Evolutionary conservation across 2,329 filamentous ascomycete species (phyloP).

Genomic region (Metarhizium robertsii): DNA sequence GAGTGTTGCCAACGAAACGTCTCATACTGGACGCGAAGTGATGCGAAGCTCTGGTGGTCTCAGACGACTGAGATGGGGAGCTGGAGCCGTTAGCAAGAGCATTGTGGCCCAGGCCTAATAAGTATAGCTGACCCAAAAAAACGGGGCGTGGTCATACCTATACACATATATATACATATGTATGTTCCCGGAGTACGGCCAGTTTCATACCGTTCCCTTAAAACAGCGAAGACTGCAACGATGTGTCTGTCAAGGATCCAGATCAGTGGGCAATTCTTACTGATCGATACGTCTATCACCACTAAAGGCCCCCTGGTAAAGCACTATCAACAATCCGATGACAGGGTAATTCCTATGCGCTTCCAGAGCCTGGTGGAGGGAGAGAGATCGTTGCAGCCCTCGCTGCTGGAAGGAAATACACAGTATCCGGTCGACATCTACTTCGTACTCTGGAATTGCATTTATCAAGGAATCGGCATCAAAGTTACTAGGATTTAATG

Average conservation of each 20-base stretch:
- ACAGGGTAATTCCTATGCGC: no score
- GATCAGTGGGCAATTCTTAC: no score
- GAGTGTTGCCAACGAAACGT: conserved; percentile 33
- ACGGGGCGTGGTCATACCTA: no score
- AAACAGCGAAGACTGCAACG: no score
- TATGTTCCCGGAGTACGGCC: not conserved
- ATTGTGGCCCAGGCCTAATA: conserved; percentile 31
- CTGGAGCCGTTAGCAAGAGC: conserved; percentile 39
- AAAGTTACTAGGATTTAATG: not conserved
- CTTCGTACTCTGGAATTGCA: not conserved
- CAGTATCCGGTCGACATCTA: not conserved
- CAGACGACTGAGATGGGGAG: conserved; percentile 45
- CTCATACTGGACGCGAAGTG: conserved; percentile 43
- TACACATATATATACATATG: not conserved
- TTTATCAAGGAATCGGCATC: not conserved
- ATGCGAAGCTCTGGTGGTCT: conserved; percentile 43
- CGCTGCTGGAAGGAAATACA: not conserved
- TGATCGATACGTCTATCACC: no score
- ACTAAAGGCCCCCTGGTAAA: no score
- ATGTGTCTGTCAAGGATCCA: no score
- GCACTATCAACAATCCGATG: no score
- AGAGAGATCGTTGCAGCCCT: no score
- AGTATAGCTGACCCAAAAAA: not conserved
- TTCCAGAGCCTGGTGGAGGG: no score
- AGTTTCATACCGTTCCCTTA: not conserved